phyloP scores from a whole-genome alignment of 2,329 filamentous ascomycete genomes.

The Aspergillus terreus region DNA sequence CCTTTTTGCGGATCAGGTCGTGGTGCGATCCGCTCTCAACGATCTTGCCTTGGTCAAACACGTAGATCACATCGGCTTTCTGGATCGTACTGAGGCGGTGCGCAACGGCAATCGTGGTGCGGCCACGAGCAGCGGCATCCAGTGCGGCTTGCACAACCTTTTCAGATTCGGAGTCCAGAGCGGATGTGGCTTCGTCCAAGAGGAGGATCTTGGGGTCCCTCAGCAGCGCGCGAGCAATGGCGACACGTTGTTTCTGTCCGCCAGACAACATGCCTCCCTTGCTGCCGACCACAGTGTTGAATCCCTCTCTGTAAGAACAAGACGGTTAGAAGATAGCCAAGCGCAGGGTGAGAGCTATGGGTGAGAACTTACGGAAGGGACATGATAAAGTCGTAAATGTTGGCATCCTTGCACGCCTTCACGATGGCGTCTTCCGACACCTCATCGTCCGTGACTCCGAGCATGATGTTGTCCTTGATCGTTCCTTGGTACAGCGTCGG shows the following conservation, averaged over 20 bases:
- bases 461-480: constrained; percentile 82
- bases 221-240: constrained; percentile 85
- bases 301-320: constrained; percentile 58
- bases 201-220: constrained; percentile 86
- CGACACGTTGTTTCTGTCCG: constrained; percentile 91
- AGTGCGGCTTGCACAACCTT: constrained; percentile 64
- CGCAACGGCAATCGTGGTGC: constrained; percentile 91
- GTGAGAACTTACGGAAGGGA: constrained; percentile 61
- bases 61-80: constrained; percentile 90
- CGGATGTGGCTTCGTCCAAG: constrained; percentile 69
- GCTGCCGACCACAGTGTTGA: constrained; percentile 78
- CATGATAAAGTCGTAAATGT: constrained; percentile 88
- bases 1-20: constrained; percentile 66
- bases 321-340: not conserved
- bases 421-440: constrained; percentile 70
- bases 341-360: not conserved
- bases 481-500: constrained; percentile 92
- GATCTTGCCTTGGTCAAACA: constrained; percentile 86
- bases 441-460: constrained; percentile 66
- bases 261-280: constrained; percentile 84
- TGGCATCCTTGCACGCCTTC: constrained; percentile 80
- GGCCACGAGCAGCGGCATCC: constrained; percentile 75
- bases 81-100: constrained; percentile 91
- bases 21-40: constrained; percentile 79
- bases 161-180: constrained; percentile 49